Evolutionary conservation across 495 filamentous ascomycete genomes (phyloP).

Genomic region (Pseudoneurospora amorphoporcata): DNA sequence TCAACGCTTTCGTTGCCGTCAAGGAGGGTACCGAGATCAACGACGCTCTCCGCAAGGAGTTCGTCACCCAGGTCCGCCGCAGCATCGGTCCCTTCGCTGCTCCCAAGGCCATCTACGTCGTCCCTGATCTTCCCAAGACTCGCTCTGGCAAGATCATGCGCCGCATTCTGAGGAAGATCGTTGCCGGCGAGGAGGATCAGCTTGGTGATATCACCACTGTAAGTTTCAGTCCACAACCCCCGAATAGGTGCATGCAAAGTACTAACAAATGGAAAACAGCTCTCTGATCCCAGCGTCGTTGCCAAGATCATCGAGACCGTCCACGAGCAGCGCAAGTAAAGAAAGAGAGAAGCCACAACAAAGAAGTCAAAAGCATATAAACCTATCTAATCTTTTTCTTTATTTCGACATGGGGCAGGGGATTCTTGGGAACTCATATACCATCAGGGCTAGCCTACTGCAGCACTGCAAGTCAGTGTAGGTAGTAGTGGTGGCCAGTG

Average conservation of each 20-base stretch:
- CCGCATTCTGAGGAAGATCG: conserved; percentile 90
- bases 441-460: not conserved
- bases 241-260: conserved; percentile 1
- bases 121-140: conserved; percentile 93
- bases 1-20: conserved; percentile 91
- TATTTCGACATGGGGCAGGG: not conserved
- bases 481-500: not conserved
- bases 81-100: conserved; percentile 95
- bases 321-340: conserved; percentile 47
- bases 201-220: conserved; percentile 89
- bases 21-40: conserved; percentile 74
- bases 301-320: conserved; percentile 79
- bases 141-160: conserved; percentile 98
- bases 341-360: not conserved
- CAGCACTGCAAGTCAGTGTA: not conserved
- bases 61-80: conserved; percentile 89
- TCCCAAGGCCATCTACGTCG: conserved; percentile 82
- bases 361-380: conserved; percentile 1
- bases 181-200: conserved; percentile 94
- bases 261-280: conserved; percentile 42
- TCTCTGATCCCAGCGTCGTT: conserved; percentile 84
- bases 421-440: not conserved
- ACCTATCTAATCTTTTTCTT: not conserved
- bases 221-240: conserved; percentile 27
- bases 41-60: conserved; percentile 82